Evolutionary conservation across 2,329 filamentous ascomycete genomes (phyloP).

Genomic region (Pseudogymnoascus sp.): DNA sequence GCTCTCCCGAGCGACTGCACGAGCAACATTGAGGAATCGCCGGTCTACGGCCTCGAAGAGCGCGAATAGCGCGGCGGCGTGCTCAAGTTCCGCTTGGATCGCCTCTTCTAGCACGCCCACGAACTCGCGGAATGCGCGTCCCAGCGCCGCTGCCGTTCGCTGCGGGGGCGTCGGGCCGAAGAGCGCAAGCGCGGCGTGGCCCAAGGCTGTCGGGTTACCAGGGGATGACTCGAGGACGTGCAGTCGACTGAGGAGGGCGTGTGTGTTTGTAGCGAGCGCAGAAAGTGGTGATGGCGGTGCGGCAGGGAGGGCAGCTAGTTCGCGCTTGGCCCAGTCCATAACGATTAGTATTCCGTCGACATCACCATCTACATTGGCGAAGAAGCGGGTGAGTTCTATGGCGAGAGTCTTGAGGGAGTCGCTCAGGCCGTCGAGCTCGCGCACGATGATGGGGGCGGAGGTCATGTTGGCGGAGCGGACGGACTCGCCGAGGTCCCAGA

Average conservation of each 20-base stretch:
- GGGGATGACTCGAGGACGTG: slow-evolving; percentile 51
- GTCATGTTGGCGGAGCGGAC: slow-evolving; percentile 87
- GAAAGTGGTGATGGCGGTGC: slow-evolving; percentile 57
- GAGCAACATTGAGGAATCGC: slow-evolving; percentile 82
- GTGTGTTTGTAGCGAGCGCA: slow-evolving; percentile 73
- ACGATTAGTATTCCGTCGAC: slow-evolving; percentile 88
- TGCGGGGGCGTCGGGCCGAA: slow-evolving; percentile 78
- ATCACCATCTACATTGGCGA: slow-evolving; percentile 86
- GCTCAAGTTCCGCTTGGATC: slow-evolving; percentile 75
- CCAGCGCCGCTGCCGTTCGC: slow-evolving; percentile 70
- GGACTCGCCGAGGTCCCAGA: slow-evolving; percentile 91
- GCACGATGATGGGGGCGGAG: slow-evolving; percentile 76
- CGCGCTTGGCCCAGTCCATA: slow-evolving; percentile 92
- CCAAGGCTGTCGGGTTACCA: slow-evolving; percentile 60
- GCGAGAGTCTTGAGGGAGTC: slow-evolving; percentile 80
- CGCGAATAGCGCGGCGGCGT: slow-evolving; percentile 71
- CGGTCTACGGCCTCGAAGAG: slow-evolving; percentile 90
- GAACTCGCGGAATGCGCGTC: slow-evolving; percentile 83
- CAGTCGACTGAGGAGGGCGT: slow-evolving; percentile 63
- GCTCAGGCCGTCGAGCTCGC: slow-evolving; percentile 76
- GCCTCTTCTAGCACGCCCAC: slow-evolving; percentile 81
- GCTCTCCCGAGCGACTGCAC: slow-evolving; percentile 76
- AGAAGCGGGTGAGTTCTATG: slow-evolving; percentile 82
- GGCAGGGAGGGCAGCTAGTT: slow-evolving; percentile 63
- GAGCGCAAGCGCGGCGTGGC: slow-evolving; percentile 60